phyloP scores from a whole-genome alignment of 1,284 basidiomycete species.

The Cutaneotrichosporon sp. region DNA sequence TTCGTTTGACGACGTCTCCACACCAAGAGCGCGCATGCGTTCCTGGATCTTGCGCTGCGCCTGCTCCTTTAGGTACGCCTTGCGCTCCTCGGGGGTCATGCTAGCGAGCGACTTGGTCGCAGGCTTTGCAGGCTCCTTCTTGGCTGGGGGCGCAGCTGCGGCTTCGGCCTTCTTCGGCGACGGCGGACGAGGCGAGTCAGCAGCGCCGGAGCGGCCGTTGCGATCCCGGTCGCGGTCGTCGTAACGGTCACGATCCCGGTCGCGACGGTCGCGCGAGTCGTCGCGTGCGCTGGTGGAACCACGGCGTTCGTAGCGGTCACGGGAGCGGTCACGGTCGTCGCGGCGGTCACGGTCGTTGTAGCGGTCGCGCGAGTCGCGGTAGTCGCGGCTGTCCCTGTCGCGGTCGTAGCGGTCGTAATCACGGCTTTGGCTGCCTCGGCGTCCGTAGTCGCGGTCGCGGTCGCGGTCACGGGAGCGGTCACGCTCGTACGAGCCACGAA shows the following conservation, averaged over 20 bases:
- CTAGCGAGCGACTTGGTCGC: constrained; percentile 56
- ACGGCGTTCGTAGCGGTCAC: constrained; percentile 23
- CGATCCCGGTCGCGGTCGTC: constrained; percentile 34
- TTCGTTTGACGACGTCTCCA: constrained; percentile 56
- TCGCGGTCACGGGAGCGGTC: constrained; percentile 43
- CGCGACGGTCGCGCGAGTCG: constrained; percentile 27
- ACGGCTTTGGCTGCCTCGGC: constrained; percentile 33
- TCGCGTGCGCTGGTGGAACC: constrained; percentile 41
- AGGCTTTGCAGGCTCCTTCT: constrained; percentile 22
- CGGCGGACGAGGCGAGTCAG: background rate
- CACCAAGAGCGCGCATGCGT: constrained; percentile 79
- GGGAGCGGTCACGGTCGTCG: constrained; percentile 25
- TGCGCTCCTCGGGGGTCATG: constrained; percentile 80
- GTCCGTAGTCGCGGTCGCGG: constrained; percentile 7
- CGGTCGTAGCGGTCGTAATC: constrained; percentile 25
- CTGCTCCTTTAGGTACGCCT: constrained; percentile 72
- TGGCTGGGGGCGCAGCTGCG: background rate
- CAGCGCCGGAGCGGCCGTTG: too few species aligned
- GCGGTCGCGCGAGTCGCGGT: constrained; percentile 25
- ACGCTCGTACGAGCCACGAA: constrained; percentile 48
- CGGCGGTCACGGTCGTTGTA: constrained; percentile 30
- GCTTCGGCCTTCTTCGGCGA: constrained; percentile 1
- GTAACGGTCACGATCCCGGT: constrained; percentile 14
- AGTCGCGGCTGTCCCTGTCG: background rate
- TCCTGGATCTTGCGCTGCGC: constrained; percentile 80